Conservation (phyloP, 2,329 filamentous ascomycete genomes). For the Dothideomycetes sp. region DNA sequence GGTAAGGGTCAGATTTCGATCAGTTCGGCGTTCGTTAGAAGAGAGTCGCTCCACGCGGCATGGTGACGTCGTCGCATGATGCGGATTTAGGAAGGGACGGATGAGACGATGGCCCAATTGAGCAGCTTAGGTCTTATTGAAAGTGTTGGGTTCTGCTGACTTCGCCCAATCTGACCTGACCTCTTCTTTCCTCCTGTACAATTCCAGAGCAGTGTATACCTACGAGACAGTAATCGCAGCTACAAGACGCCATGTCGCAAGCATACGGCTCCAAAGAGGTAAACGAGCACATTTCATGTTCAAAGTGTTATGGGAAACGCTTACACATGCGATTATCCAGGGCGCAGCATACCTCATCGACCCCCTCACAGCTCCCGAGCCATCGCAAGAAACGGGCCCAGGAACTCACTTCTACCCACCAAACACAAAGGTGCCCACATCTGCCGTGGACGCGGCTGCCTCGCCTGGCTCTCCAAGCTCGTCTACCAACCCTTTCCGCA, state of each 20-base stretch:
- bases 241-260: neutral
- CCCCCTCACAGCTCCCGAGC: slow-evolving; percentile 57
- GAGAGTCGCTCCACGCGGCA: neutral
- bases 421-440: neutral
- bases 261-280: slow-evolving; percentile 13
- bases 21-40: too few species aligned
- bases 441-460: slow-evolving; percentile 16
- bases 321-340: slow-evolving; percentile 29
- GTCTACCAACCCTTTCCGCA: slow-evolving; percentile 34
- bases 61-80: neutral
- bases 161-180: too few species aligned
- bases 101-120: neutral
- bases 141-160: neutral
- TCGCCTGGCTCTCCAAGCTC: slow-evolving; percentile 23
- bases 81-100: neutral
- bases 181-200: neutral
- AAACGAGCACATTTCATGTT: too few species aligned
- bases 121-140: neutral
- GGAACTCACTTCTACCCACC: slow-evolving; percentile 39
- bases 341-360: slow-evolving; percentile 57
- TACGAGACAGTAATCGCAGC: neutral
- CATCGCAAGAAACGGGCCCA: slow-evolving; percentile 56
- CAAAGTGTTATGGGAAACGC: neutral
- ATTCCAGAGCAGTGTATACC: neutral
- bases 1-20: too few species aligned